Evolutionary conservation across 2,329 filamentous ascomycete genomes (phyloP).

Genomic region (Alternaria postmessia): DNA sequence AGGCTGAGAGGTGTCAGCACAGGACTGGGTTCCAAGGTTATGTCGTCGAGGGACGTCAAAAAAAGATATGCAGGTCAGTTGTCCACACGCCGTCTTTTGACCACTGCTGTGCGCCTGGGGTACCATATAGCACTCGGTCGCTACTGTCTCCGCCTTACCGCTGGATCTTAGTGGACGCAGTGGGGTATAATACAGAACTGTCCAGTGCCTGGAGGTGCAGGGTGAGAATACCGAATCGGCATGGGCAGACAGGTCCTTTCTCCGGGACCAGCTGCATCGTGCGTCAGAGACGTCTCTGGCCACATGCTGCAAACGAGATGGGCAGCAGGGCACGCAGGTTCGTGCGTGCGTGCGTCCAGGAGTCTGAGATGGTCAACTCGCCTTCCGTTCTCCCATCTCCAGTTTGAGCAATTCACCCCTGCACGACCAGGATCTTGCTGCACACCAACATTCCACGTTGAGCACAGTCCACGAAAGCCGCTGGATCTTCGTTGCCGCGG

Average conservation of each 20-base stretch:
- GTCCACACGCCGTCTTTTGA: slow-evolving; percentile 40
- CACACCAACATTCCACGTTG: slow-evolving; percentile 46
- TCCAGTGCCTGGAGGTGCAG: slow-evolving; percentile 43
- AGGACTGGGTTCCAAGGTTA: slow-evolving; percentile 33
- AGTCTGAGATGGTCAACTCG: slow-evolving; percentile 32
- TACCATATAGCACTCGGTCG: slow-evolving; percentile 49
- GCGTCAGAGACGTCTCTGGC: slow-evolving; percentile 46
- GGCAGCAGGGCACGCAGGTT: slow-evolving; percentile 36
- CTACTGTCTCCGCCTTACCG: slow-evolving; percentile 40
- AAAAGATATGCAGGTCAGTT: slow-evolving; percentile 41
- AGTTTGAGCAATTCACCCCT: slow-evolving; percentile 38
- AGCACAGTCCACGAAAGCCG: slow-evolving; percentile 47
- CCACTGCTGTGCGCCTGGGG: slow-evolving; percentile 45
- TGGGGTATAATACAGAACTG: slow-evolving; percentile 47
- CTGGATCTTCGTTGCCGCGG: slow-evolving; percentile 47
- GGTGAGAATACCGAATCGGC: slow-evolving; percentile 45
- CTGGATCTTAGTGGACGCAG: slow-evolving; percentile 41
- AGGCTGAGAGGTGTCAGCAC: slow-evolving; percentile 33
- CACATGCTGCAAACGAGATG: slow-evolving; percentile 49
- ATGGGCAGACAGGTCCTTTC: slow-evolving; percentile 41
- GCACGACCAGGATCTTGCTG: slow-evolving; percentile 30
- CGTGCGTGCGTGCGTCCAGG: slow-evolving; percentile 35
- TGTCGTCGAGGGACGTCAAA: slow-evolving; percentile 39
- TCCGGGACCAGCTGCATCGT: slow-evolving; percentile 46
- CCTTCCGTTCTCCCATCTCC: slow-evolving; percentile 37